A percentile compares a stretch with the other conserved stretches of the same genome.
Evolutionary conservation across 805 yeast species (phyloP).

Genomic region (Candida glaebosa): DNA sequence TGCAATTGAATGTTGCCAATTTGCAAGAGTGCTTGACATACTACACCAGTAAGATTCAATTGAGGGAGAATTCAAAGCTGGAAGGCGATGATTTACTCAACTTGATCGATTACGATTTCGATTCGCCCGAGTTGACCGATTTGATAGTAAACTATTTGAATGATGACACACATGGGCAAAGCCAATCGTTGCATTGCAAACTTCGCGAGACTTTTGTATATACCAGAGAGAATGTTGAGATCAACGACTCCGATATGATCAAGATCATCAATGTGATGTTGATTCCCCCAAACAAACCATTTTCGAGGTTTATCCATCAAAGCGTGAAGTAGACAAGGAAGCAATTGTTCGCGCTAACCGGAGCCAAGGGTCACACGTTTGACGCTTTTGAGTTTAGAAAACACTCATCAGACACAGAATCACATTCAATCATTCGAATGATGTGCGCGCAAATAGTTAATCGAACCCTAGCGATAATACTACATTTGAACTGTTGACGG

Average conservation of each 20-base stretch:
- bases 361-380: too few relatives aligned
- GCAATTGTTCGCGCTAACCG: too few relatives aligned
- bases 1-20: conserved; percentile 10
- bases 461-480: too few relatives aligned
- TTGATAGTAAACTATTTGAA: conserved; percentile 40
- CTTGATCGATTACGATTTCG: conserved; percentile 22
- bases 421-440: too few relatives aligned
- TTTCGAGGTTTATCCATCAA: conserved; percentile 1
- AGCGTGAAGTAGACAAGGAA: neutral
- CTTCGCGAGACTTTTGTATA: neutral
- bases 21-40: conserved; percentile 15
- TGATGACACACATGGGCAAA: conserved; percentile 88
- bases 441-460: too few relatives aligned
- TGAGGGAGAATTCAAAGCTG: conserved; percentile 13
- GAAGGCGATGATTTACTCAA: conserved; percentile 14
- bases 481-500: too few relatives aligned
- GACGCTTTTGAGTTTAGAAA: too few relatives aligned
- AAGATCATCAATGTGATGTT: conserved; percentile 5
- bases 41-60: conserved; percentile 16
- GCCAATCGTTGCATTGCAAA: conserved; percentile 48
- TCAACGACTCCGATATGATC: conserved; percentile 6
- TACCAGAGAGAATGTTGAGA: neutral
- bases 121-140: conserved; percentile 21
- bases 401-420: too few relatives aligned
- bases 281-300: neutral